Evolutionary conservation across 2,329 filamentous ascomycete species (phyloP), one percentile per base, ranked within the genome.

Genomic region (Geoglossum cookeanum): DNA sequence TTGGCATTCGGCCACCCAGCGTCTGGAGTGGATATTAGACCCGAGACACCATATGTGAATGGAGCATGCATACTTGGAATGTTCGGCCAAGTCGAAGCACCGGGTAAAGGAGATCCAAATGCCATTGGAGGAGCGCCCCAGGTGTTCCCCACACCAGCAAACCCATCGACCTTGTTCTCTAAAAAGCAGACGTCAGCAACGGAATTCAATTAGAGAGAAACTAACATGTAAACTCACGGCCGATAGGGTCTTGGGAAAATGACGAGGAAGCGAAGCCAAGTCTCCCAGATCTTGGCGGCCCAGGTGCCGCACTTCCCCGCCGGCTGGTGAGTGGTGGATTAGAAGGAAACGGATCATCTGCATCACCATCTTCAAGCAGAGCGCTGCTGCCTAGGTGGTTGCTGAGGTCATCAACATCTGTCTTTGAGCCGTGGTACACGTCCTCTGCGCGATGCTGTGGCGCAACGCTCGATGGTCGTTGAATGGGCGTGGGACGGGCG

Each of bases 311-410:
- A 53, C 74, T 78, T 56, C 75, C 70, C 58, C 74, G 71, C 48
- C 74, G 69, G 47, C 70, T 68, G 45, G 74, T 69, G 32, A 55
- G 27, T 49, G 68, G 68, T 29, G 70, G 59, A 59, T 68, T 65
- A 62, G 72, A 60, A 70, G 78, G 66, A 74, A 84, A 70, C 74
- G 87, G 64, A 68, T 82, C 72, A 65, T 94, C 89, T 13, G 68
- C 66, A 37, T 53, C 49, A 60, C 84, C 84, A 52, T 84, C 81
- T 60, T 83, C 81, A 47, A 97, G 74, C 11, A 98, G 74, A 11
- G 90, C 92, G 64, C 88, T 90, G 69, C 91, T 97, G 11, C 92
- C 92, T 30, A 98, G 76, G 63, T 92, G 89, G 60, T 84, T 79
- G 60, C 82, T 84, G 57, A 86, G 72, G 54, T 87, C 80, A 57